Evolutionary conservation across 306 rosid species (phyloP).

Genomic region (Herpetospermum pedunculosum): DNA sequence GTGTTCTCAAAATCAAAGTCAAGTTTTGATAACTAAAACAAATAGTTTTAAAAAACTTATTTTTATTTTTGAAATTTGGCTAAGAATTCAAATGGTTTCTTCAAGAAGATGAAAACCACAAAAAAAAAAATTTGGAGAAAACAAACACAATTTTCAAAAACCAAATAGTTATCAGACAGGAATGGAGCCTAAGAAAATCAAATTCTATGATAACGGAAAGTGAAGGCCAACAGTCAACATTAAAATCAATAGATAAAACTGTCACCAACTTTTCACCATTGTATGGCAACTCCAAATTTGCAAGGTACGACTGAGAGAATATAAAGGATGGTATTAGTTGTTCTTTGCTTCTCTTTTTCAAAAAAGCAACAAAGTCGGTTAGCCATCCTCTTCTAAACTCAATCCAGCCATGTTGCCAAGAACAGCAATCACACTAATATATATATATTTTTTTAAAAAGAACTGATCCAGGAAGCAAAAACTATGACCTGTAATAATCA

Average conservation of each 20-base stretch:
- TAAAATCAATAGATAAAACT: neutral
- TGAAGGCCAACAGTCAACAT: neutral
- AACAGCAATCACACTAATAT: neutral
- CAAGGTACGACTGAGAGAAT: neutral
- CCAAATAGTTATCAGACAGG: no score
- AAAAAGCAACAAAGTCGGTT: neutral
- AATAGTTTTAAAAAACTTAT: no score
- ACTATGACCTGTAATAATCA: neutral
- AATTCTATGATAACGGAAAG: neutral
- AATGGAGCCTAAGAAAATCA: no score
- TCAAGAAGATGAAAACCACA: no score
- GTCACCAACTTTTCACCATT: neutral
- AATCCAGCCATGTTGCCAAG: neutral
- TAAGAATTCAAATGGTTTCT: no score
- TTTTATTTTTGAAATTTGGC: no score
- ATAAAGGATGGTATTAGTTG: neutral
- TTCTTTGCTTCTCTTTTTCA: neutral
- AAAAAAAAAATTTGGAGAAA: no score
- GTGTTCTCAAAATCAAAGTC: no score
- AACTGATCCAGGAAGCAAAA: neutral
- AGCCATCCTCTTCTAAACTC: neutral
- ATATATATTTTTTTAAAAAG: neutral
- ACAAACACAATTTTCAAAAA: no score
- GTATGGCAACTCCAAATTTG: neutral
- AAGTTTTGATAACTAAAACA: no score